Conservation (phyloP, 345 rosid species). For the Hibiscus trionum region DNA sequence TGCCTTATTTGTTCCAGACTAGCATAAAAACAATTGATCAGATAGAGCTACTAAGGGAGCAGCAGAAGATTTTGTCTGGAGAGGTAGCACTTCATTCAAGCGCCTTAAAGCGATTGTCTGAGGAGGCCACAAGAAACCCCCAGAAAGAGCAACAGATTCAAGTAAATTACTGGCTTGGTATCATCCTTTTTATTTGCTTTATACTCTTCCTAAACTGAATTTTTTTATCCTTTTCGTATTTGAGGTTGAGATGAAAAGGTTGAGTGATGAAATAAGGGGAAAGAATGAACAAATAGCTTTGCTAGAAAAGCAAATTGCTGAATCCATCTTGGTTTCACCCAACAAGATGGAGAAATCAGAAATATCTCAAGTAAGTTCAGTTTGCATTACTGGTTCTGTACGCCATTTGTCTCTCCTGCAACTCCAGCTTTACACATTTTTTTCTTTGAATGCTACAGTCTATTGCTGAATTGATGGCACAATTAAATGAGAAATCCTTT, state of each 20-base stretch:
- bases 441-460: slow-evolving; percentile 39
- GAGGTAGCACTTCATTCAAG: slow-evolving; percentile 82
- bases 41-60: slow-evolving; percentile 85
- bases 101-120: slow-evolving; percentile 71
- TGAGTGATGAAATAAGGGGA: slow-evolving; percentile 60
- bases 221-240: slow-evolving; percentile 17
- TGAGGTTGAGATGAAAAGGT: slow-evolving; percentile 67
- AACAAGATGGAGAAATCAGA: slow-evolving; percentile 54
- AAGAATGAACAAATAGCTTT: slow-evolving; percentile 70
- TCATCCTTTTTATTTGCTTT: slow-evolving; percentile 8
- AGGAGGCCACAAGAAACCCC: slow-evolving; percentile 68
- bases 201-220: slow-evolving; percentile 14
- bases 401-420: slow-evolving; percentile 9
- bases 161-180: slow-evolving; percentile 29
- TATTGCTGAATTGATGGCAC: slow-evolving; percentile 63
- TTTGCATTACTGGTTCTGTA: not conserved
- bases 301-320: slow-evolving; percentile 74
- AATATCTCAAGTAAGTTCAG: slow-evolving; percentile 51
- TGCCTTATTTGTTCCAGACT: slow-evolving; percentile 38
- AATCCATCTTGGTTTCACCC: slow-evolving; percentile 50
- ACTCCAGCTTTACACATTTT: slow-evolving; percentile 14
- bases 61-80: slow-evolving; percentile 82
- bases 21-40: slow-evolving; percentile 73
- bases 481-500: slow-evolving; percentile 84
- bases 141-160: slow-evolving; percentile 47